Evolutionary conservation across 805 yeast species (phyloP).

Genomic region (Ogataea ramenticola): DNA sequence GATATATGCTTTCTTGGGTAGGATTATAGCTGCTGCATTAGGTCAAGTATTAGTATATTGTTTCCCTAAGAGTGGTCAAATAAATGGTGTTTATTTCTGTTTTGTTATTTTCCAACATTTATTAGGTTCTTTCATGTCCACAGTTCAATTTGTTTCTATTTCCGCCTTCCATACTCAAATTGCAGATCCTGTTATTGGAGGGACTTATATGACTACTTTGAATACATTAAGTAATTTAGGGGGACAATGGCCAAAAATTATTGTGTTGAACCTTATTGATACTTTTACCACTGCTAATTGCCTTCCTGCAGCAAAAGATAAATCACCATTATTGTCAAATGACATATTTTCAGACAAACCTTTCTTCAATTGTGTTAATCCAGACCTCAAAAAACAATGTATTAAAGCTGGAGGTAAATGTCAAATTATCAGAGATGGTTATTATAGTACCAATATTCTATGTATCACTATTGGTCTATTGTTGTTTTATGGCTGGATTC

Average conservation of each 20-base stretch:
- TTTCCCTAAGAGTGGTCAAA: conserved; percentile 54
- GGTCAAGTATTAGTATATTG: conserved; percentile 67
- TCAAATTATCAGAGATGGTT: conserved; percentile 62
- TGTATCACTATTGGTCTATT: conserved; percentile 64
- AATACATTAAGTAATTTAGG: conserved; percentile 91
- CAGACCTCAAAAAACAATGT: conserved; percentile 42
- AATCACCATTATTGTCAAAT: neutral
- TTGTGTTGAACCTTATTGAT: conserved; percentile 76
- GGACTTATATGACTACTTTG: conserved; percentile 94
- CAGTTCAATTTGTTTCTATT: conserved; percentile 90
- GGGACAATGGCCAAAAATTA: conserved; percentile 94
- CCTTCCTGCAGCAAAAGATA: conserved; percentile 16
- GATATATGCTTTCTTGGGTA: conserved; percentile 80
- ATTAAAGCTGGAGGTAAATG: conserved; percentile 48
- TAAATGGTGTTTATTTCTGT: conserved; percentile 51
- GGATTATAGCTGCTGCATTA: conserved; percentile 64
- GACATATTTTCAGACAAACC: conserved; percentile 19
- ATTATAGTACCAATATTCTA: conserved; percentile 65
- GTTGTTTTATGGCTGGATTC: conserved; percentile 61
- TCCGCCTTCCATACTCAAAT: conserved; percentile 93
- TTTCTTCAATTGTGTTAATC: conserved; percentile 23
- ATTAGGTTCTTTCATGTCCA: conserved; percentile 83
- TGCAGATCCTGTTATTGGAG: conserved; percentile 94
- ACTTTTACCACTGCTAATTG: conserved; percentile 65
- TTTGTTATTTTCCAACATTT: conserved; percentile 77